Percentiles rank a stretch among this genome's conserved stretches.
These are phyloP conservation scores for Suillus subalutaceus DNA, from an alignment of 768 basidiomycete species.

Conservation along the genomic window DNA sequence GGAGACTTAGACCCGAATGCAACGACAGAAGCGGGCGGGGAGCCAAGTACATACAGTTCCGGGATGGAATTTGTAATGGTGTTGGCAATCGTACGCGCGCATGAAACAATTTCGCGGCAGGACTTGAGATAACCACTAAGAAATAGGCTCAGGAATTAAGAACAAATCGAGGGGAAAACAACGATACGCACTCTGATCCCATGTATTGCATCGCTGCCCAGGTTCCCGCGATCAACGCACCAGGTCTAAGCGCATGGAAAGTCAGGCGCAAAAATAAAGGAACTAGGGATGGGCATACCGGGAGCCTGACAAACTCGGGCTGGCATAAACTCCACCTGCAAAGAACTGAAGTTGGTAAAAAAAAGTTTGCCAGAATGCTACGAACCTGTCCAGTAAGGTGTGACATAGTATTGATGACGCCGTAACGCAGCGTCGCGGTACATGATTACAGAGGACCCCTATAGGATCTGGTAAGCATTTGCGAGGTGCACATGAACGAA, in stretches of 20 bases:
- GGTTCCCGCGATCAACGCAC: constrained; percentile 89
- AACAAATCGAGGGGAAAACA: neutral
- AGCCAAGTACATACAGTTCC: constrained; percentile 87
- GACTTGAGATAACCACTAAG: constrained; percentile 85
- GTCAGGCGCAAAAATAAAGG: neutral
- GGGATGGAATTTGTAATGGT: constrained; percentile 70
- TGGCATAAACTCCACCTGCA: constrained; percentile 85
- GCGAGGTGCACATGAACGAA: constrained; percentile 4
- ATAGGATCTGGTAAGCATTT: constrained; percentile 7
- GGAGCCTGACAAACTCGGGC: constrained; percentile 88
- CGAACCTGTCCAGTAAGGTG: constrained; percentile 76
- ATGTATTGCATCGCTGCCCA: constrained; percentile 98
- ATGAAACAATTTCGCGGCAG: constrained; percentile 79
- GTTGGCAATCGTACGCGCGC: constrained; percentile 69
- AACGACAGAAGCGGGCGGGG: constrained; percentile 87
- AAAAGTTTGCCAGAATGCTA: constrained; percentile 5
- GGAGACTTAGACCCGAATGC: constrained; percentile 77
- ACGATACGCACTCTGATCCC: constrained; percentile 69
- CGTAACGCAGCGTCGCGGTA: constrained; percentile 80
- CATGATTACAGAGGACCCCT: constrained; percentile 96
- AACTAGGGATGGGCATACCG: constrained; percentile 50
- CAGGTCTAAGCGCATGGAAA: constrained; percentile 56
- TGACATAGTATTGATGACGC: constrained; percentile 84
- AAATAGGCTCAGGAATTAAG: constrained; percentile 4
- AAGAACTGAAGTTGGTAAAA: neutral